Conservation (phyloP, 1,139 yeast genomes). For the Lodderomyces pseudojiufengensis region DNA sequence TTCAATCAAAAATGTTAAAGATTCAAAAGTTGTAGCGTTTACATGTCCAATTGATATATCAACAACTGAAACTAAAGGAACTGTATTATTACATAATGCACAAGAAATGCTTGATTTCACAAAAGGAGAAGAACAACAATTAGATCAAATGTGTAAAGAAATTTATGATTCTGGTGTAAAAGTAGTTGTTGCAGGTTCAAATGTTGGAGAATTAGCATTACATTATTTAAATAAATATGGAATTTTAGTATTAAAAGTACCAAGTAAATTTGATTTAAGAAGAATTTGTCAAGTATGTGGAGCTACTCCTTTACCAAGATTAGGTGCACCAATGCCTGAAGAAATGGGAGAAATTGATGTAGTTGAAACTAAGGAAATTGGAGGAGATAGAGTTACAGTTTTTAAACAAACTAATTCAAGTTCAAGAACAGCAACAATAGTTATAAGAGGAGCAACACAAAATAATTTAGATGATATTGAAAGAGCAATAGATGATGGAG, state of each 20-base stretch:
- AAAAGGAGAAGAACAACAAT: conserved; percentile 93
- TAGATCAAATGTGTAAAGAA: conserved; percentile 83
- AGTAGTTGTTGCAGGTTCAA: conserved; percentile 90
- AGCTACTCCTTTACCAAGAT: conserved; percentile 91
- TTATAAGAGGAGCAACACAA: conserved; percentile 96
- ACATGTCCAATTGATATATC: conserved; percentile 94
- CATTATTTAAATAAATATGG: conserved; percentile 88
- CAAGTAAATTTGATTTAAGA: conserved; percentile 90
- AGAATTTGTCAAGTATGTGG: conserved; percentile 96
- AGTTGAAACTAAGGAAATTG: conserved; percentile 90
- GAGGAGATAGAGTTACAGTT: conserved; percentile 95
- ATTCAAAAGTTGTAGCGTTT: conserved; percentile 85
- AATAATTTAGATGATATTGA: conserved; percentile 90
- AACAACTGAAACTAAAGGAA: conserved; percentile 95
- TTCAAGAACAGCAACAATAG: conserved; percentile 79
- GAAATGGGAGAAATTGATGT: conserved; percentile 87
- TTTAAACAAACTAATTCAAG: conserved; percentile 81
- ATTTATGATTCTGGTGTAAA: conserved; percentile 79
- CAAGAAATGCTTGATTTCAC: conserved; percentile 95
- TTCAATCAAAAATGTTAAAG: conserved; percentile 60
- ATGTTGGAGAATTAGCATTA: conserved; percentile 87
- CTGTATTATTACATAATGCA: conserved; percentile 92
- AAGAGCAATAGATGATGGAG: conserved; percentile 97
- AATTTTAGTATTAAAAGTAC: conserved; percentile 81
- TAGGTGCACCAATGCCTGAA: conserved; percentile 95